Percentiles rank a stretch among this genome's conserved stretches.
These are phyloP conservation scores for Aspergillus puulaauensis DNA, from an alignment of 2,329 filamentous ascomycete species.

Conservation along the genomic window DNA sequence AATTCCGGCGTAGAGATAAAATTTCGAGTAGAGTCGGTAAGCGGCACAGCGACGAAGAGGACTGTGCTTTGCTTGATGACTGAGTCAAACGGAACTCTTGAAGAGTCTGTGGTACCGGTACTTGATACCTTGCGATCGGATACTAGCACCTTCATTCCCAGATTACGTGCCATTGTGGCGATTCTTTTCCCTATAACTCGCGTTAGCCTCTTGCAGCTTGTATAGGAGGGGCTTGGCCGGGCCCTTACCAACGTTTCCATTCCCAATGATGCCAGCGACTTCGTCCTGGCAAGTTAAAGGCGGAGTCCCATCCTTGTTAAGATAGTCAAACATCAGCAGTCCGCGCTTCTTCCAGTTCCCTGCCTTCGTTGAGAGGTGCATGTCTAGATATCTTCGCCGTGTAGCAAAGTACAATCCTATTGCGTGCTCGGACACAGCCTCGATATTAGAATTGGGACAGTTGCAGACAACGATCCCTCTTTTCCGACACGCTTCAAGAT, in stretches of 20 bases:
- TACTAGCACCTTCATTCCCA: constrained; percentile 52
- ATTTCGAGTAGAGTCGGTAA: constrained; percentile 32
- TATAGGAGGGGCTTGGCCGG: background rate
- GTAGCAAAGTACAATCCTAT: constrained; percentile 51
- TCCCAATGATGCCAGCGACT: constrained; percentile 51
- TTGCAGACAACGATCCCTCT: constrained; percentile 49
- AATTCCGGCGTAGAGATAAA: constrained; percentile 42
- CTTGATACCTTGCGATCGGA: constrained; percentile 46
- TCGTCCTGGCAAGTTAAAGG: constrained; percentile 51
- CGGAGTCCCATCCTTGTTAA: constrained; percentile 29
- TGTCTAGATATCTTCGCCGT: constrained; percentile 40
- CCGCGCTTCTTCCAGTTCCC: constrained; percentile 43
- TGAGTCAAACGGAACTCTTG: constrained; percentile 27
- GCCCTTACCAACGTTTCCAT: constrained; percentile 46
- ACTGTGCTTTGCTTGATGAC: constrained; percentile 31
- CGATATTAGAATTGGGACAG: constrained; percentile 49
- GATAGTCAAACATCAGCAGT: constrained; percentile 33
- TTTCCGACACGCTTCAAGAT: constrained; percentile 44
- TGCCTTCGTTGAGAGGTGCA: constrained; percentile 36
- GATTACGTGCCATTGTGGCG: constrained; percentile 42
- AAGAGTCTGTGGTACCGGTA: constrained; percentile 8
- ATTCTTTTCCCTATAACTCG: constrained; percentile 38
- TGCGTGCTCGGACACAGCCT: constrained; percentile 52
- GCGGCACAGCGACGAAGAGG: constrained; percentile 32
- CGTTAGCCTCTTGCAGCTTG: background rate